Percentiles rank a stretch among this genome's conserved stretches.
phyloP scores from a whole-genome alignment of 2,329 filamentous ascomycete genomes.

The Ophiostoma sp. region DNA sequence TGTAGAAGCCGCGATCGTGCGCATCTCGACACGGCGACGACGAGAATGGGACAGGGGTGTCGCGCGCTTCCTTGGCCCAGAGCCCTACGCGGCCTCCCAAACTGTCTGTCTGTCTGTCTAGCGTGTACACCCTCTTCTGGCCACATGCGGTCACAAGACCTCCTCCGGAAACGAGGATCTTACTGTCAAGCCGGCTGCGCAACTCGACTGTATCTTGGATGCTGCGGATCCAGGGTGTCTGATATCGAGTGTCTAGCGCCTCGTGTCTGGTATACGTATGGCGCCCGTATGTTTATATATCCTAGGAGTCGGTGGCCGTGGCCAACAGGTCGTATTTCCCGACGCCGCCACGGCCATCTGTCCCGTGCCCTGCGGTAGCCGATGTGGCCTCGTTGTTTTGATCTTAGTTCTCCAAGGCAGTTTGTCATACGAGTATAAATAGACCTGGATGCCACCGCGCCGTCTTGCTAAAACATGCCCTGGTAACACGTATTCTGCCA shows the following conservation, averaged over 20 bases:
- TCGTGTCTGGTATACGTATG: not conserved
- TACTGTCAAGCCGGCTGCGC: too few species aligned
- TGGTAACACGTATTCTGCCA: not conserved
- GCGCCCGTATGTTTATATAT: too few species aligned
- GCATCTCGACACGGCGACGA: not conserved
- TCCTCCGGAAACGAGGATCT: not conserved
- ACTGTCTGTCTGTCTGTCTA: slow-evolving; percentile 19
- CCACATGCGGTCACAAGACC: slow-evolving; percentile 18
- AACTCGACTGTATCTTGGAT: not conserved
- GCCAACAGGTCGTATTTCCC: too few species aligned
- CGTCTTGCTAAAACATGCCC: not conserved
- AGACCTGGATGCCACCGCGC: not conserved
- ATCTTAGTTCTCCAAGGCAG: not conserved
- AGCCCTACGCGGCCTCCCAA: slow-evolving; percentile 9
- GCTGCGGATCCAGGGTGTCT: not conserved
- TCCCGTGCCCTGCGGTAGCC: not conserved
- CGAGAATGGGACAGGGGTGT: not conserved
- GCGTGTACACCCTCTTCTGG: slow-evolving; percentile 17
- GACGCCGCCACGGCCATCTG: not conserved
- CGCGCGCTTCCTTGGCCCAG: not conserved
- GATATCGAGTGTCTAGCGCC: too few species aligned
- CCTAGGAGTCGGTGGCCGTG: too few species aligned
- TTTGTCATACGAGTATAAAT: not conserved
- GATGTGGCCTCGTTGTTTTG: not conserved
- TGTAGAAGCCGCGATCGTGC: not conserved